A percentile compares a stretch with the other conserved stretches of the same genome.
phyloP scores from a whole-genome alignment of 495 filamentous ascomycete genomes.

The Penicillium diatomitis region DNA sequence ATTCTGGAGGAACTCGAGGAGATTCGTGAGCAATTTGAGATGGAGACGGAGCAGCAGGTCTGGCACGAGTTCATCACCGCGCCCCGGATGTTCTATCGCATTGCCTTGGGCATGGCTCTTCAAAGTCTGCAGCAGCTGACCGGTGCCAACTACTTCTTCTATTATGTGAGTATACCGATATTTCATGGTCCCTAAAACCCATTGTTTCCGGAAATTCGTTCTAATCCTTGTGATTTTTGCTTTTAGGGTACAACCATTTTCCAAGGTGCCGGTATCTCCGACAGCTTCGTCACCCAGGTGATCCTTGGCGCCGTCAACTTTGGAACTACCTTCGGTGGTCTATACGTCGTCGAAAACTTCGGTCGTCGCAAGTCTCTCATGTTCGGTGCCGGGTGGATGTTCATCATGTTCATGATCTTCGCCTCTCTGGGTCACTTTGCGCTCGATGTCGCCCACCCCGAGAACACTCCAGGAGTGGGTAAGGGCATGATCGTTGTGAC shows the following conservation, averaged over 20 bases:
- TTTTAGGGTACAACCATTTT: conserved; percentile 65
- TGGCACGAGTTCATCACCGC: conserved; percentile 64
- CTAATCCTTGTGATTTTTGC: conserved; percentile 31
- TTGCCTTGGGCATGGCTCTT: conserved; percentile 55
- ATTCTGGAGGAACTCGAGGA: conserved; percentile 61
- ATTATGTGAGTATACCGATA: conserved; percentile 56
- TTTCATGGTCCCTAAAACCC: conserved; percentile 7
- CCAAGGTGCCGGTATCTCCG: conserved; percentile 54
- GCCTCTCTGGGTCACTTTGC: conserved; percentile 58
- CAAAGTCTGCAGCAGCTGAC: conserved; percentile 64
- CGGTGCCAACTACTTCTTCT: conserved; percentile 70
- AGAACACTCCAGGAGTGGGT: conserved; percentile 50
- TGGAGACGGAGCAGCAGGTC: conserved; percentile 45
- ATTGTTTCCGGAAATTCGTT: not conserved
- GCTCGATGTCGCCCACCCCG: conserved; percentile 45
- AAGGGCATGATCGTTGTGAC: conserved; percentile 69
- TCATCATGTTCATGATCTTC: conserved; percentile 62
- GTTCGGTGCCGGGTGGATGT: conserved; percentile 57
- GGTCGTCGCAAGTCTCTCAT: conserved; percentile 63
- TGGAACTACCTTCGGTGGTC: conserved; percentile 56
- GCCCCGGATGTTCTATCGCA: conserved; percentile 64
- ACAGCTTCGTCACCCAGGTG: conserved; percentile 63
- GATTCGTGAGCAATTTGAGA: conserved; percentile 49
- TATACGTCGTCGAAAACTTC: conserved; percentile 62
- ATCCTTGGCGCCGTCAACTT: conserved; percentile 72